phyloP scores from a whole-genome alignment of 2,329 filamentous ascomycete species.

The Fusarium sp. region DNA sequence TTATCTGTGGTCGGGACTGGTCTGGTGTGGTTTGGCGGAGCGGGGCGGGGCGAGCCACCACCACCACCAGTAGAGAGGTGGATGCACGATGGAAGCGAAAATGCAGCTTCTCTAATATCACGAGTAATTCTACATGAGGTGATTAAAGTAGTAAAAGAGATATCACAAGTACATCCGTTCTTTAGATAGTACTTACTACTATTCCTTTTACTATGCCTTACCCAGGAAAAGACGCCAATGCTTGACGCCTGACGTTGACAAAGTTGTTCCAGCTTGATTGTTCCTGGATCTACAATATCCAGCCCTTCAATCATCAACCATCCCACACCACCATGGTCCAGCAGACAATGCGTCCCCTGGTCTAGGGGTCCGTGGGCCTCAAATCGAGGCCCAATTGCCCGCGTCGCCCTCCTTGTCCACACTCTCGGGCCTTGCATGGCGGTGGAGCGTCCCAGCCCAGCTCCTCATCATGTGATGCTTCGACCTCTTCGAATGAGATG shows the following conservation, averaged over 20 bases:
- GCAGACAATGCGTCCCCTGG: conserved; percentile 6
- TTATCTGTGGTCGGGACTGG: conserved; percentile 18
- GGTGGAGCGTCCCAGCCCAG: conserved; percentile 15
- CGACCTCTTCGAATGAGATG: conserved; percentile 29
- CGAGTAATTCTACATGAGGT: neutral
- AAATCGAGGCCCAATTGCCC: conserved; percentile 38
- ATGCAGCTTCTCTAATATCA: neutral
- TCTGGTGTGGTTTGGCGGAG: conserved; percentile 1
- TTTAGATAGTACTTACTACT: neutral
- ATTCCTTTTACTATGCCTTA: neutral
- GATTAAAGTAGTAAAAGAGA: neutral
- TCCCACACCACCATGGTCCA: conserved; percentile 7
- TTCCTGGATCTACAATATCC: conserved; percentile 29
- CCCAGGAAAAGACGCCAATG: neutral
- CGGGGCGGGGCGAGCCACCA: conserved; percentile 34
- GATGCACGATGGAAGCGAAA: neutral
- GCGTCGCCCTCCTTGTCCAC: conserved; percentile 28
- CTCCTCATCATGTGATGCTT: conserved; percentile 35
- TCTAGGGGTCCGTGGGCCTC: conserved; percentile 13
- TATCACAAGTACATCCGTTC: neutral
- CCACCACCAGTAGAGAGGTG: conserved; percentile 11
- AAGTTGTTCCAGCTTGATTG: conserved; percentile 16
- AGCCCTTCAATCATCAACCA: conserved; percentile 17
- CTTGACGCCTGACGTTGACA: neutral
- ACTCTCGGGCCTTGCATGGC: conserved; percentile 28